Conservation (phyloP, 305 asterid genomes). For the Plantago coronopus region DNA sequence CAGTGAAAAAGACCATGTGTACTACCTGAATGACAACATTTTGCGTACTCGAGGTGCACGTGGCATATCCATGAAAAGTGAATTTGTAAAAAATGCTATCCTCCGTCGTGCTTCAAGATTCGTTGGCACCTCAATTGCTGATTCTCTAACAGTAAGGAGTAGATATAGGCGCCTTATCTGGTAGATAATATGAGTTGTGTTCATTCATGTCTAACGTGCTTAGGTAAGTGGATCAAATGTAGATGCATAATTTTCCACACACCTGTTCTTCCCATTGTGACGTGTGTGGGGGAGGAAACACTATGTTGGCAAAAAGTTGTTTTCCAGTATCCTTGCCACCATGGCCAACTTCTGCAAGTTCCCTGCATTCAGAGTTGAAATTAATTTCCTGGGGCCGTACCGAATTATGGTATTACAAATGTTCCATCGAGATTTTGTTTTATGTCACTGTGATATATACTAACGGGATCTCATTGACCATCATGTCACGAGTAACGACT, state of each 20-base stretch:
- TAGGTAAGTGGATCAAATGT: conserved; percentile 7
- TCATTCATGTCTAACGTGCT: conserved; percentile 6
- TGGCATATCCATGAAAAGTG: conserved; percentile 98
- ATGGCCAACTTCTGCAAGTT: conserved; percentile 77
- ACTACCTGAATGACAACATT: conserved; percentile 96
- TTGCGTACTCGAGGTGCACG: conserved; percentile 96
- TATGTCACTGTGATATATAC: conserved; percentile 29
- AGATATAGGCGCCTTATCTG: conserved; percentile 94
- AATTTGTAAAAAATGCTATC: conserved; percentile 88
- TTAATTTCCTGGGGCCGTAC: conserved; percentile 14
- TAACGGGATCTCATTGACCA: conserved; percentile 86
- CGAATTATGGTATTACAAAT: conserved; percentile 14
- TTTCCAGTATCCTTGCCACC: conserved; percentile 82
- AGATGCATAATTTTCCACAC: conserved; percentile 17
- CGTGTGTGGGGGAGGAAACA: conserved; percentile 74
- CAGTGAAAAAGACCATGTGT: conserved; percentile 21
- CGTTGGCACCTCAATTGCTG: conserved; percentile 87
- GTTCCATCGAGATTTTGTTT: conserved; percentile 2
- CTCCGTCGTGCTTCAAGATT: conserved; percentile 97
- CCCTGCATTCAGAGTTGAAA: conserved; percentile 45
- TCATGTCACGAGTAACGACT: conserved; percentile 92
- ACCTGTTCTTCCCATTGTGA: conserved; percentile 99
- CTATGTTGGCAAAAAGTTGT: conserved; percentile 80
- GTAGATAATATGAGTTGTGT: conserved; percentile 22
- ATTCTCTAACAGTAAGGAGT: conserved; percentile 96